Evolutionary conservation across 768 basidiomycete species (phyloP), one percentile per base, ranked within the genome.

Genomic region (Phaffia tasmanica): DNA sequence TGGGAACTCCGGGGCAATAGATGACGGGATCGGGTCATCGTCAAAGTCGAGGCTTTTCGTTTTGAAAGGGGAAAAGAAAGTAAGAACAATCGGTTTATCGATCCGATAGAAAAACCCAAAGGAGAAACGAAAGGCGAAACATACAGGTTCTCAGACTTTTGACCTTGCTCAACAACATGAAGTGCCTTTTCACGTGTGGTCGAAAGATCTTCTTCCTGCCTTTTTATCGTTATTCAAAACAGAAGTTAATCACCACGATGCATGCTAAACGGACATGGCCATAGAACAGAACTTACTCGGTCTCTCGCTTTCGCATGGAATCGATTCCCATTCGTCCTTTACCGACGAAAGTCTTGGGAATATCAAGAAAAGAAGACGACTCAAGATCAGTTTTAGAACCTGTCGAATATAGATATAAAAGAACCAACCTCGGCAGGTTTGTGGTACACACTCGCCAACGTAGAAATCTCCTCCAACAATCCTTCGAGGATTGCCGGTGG

Each of bases 391-490:
- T 19, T 25, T 63, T 32, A 63, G 48, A 27, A 49, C 27, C 21
- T 23, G 48, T 21, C 14, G 3, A 11, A 6, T 18, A 25, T 15
- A 50, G 25, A 53, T 15, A 2, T 5, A 3, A 32, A 46, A 59
- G 14, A 15, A 46, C 63, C 29, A 19, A 57, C 63, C 54, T 67
- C 61, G 19, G 66, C 85, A 0, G 95, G 95, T 76, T 95, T 97
- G 79, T 99, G 95, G 74, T 99, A 99, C 1, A 94, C 91, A 73
- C 91, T 94, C 6, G 91, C 89, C 23, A 98, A 78, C 54, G 82
- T 85, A 1, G 89, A 90, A 25, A 98, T 83, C 75, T 98, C 95
- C 35, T 86, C 84, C 0, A 98, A 77, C 2, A 99, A 82, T 73
- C 98, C 95, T 73, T 98, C 93, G 42, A 98, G 78, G 21, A 97